Conservation (phyloP, 106 monocot species). For the Platanthera zijinensis region DNA sequence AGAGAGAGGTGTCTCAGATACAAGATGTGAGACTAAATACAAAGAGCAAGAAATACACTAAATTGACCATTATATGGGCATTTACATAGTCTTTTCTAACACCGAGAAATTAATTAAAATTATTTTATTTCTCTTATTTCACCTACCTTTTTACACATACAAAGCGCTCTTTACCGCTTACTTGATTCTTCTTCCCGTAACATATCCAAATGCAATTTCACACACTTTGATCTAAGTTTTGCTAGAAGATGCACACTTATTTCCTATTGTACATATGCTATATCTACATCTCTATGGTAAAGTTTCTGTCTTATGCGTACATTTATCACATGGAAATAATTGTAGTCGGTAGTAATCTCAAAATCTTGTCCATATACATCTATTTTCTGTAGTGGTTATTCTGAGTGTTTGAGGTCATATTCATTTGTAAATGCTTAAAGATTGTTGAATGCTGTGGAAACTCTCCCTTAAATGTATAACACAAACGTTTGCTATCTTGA, state of each 20-base stretch:
- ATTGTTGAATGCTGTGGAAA: not conserved
- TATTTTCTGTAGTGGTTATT: not conserved
- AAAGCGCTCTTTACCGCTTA: too few species aligned
- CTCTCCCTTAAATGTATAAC: not conserved
- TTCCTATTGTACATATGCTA: not conserved
- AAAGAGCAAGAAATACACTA: too few species aligned
- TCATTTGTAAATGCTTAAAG: not conserved
- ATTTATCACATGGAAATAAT: not conserved
- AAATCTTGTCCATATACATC: not conserved
- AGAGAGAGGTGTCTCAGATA: too few species aligned
- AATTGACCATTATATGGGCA: too few species aligned
- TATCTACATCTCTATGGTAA: not conserved
- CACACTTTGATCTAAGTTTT: not conserved
- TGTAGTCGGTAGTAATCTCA: not conserved
- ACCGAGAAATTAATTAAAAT: too few species aligned
- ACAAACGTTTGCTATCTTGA: not conserved
- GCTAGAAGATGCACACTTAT: not conserved
- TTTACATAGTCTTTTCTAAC: too few species aligned
- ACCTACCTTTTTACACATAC: too few species aligned
- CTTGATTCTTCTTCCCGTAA: too few species aligned
- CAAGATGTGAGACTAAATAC: too few species aligned
- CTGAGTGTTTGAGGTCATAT: not conserved
- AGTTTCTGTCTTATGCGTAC: not conserved
- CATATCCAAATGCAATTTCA: too few species aligned
- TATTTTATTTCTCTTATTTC: too few species aligned